Evolutionary conservation across 257 asterid species (phyloP), one percentile per base, ranked within the genome.

Genomic region (Scutellaria minor): DNA sequence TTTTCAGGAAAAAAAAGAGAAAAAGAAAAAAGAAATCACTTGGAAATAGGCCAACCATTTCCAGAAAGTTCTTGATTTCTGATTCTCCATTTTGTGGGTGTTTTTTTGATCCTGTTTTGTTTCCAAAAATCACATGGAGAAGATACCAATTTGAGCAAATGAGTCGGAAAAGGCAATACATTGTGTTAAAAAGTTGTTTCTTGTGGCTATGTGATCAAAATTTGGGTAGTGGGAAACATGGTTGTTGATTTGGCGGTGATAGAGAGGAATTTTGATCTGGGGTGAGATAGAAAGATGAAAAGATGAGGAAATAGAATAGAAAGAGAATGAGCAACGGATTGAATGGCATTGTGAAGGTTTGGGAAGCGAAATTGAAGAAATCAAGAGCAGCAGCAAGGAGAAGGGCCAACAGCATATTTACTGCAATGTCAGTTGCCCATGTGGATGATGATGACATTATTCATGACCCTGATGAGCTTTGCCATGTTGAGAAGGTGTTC

Each of bases 401-500:
- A 76, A 86, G 85, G 70, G 78, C 86, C 7, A 88, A 89, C 71
- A 84, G 80, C 78, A 82, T 91, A 66, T 91, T 91, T 66, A 67
- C 90, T 45, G 82, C 89, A 73, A 94, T 91, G 98, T 91, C 98
- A 68, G 97, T 94, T 50, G 97, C 98, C 82, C 96, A 89, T 72
- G 98, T 88, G 40, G 96, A 89, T 13, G 97, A 94, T 14, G 90
- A 87, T 37, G 96, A 92, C 27, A 24, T 24, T 5, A 15, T 63
- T 14, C 83, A 76, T 1, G 75, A 56, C 7, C 68, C 82, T 7
- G 81, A 75, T 15, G 92, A 88, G 75, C 65, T 75, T 5, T 66
- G 77, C 22, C 83, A 90, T n/a, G 86, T 79, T 2, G 96, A 91
- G 62, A 87, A 87, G 60, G 75, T 74, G 1, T 88, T 94, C 82